A percentile compares a stretch with the other conserved stretches of the same genome.
phyloP scores from a whole-genome alignment of 208 protist species.

The Porcisia hertigi region DNA sequence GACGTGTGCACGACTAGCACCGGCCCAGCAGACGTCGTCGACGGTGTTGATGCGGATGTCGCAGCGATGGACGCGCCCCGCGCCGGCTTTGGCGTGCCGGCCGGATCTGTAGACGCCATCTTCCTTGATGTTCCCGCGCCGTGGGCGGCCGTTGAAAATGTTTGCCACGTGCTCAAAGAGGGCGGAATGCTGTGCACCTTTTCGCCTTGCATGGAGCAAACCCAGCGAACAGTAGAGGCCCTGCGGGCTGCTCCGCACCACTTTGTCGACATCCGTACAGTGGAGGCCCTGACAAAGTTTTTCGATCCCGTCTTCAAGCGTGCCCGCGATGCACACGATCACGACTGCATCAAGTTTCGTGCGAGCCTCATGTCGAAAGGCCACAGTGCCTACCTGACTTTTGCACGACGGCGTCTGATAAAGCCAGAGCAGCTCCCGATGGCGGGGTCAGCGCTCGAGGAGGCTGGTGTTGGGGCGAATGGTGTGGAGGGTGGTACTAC shows the following conservation, averaged over 20 bases:
- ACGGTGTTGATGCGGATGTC: constrained; percentile 39
- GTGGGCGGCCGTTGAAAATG: constrained; percentile 87
- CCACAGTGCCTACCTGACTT: constrained; percentile 93
- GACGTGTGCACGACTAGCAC: constrained; percentile 79
- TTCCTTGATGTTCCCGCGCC: constrained; percentile 94
- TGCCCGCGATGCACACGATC: constrained; percentile 29
- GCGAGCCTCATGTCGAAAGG: constrained; percentile 70
- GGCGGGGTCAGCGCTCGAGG: background rate
- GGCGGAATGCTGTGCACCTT: constrained; percentile 92
- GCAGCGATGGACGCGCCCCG: constrained; percentile 39
- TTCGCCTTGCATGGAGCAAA: constrained; percentile 94
- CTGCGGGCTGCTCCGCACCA: constrained; percentile 64
- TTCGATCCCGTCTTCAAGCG: constrained; percentile 78
- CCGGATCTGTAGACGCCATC: constrained; percentile 80
- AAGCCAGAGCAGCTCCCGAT: constrained; percentile 13
- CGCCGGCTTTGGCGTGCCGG: constrained; percentile 75
- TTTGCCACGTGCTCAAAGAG: constrained; percentile 73
- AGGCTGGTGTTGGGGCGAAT: background rate
- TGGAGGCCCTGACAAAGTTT: constrained; percentile 82
- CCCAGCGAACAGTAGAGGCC: constrained; percentile 74
- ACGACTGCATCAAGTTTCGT: constrained; percentile 55
- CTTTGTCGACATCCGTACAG: constrained; percentile 89
- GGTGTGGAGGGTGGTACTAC: background rate
- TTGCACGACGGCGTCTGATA: constrained; percentile 73
- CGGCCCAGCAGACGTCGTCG: constrained; percentile 24